Evolutionary conservation across 2,329 filamentous ascomycete species (phyloP).

Genomic region (Pestalotiopsis sp.): DNA sequence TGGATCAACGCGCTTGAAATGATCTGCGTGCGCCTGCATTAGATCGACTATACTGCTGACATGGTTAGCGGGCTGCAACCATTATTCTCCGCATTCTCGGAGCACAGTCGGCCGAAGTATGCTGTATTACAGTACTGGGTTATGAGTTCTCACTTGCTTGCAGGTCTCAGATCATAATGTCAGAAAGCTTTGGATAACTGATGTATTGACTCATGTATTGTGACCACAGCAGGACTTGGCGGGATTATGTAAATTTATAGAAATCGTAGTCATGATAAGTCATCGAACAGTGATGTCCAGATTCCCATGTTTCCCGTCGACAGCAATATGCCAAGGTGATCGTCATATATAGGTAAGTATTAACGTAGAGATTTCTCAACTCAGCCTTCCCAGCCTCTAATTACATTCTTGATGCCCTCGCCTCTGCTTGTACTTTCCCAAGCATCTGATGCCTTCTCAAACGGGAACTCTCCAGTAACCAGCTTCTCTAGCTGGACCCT

Average conservation of each 20-base stretch:
- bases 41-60: background rate
- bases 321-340: no score
- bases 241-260: no score
- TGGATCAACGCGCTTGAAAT: background rate
- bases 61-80: background rate
- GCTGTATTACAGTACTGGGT: no score
- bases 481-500: constrained; percentile 80
- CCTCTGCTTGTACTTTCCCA: constrained; percentile 85
- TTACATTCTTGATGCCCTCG: constrained; percentile 71
- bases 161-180: no score
- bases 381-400: constrained; percentile 51
- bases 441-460: constrained; percentile 80
- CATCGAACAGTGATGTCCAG: no score
- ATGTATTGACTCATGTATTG: no score
- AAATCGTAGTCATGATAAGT: no score
- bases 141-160: no score
- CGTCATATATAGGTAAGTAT: no score
- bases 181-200: no score
- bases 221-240: no score
- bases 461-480: constrained; percentile 75
- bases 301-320: no score
- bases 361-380: background rate
- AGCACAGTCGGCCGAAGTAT: background rate
- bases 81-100: background rate
- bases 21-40: background rate